Evolutionary conservation across 495 filamentous ascomycete genomes (phyloP).

Genomic region (Penicillium egyptiacum): DNA sequence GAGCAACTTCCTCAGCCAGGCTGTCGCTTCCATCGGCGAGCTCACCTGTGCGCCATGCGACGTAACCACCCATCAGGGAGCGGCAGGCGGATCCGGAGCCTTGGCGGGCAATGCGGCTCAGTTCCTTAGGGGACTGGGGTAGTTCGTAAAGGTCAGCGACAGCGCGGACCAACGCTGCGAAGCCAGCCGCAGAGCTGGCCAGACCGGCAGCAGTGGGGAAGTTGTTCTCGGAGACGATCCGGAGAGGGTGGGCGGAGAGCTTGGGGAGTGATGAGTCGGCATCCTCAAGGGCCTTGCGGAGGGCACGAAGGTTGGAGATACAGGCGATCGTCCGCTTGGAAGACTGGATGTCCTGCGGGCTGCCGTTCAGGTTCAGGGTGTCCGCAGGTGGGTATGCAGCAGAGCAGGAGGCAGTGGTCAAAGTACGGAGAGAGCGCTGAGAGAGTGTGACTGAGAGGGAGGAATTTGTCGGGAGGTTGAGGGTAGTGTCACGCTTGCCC

Average conservation of each 20-base stretch:
- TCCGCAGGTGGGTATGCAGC: conserved; percentile 66
- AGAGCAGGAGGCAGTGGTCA: conserved; percentile 94
- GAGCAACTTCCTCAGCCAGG: conserved; percentile 80
- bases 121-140: conserved; percentile 70
- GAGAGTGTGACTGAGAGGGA: conserved; percentile 95
- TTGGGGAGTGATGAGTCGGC: conserved; percentile 70
- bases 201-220: conserved; percentile 98
- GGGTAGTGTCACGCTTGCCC: conserved; percentile 89
- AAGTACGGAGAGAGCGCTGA: conserved; percentile 87
- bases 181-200: conserved; percentile 88
- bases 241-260: conserved; percentile 70
- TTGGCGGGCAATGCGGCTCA: conserved; percentile 89
- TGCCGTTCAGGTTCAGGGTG: conserved; percentile 80
- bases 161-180: conserved; percentile 89
- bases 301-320: conserved; percentile 76
- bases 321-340: conserved; percentile 88
- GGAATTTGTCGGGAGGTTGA: conserved; percentile 97
- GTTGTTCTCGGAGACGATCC: conserved; percentile 92
- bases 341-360: conserved; percentile 72
- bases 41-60: conserved; percentile 81
- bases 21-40: conserved; percentile 77
- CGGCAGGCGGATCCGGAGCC: conserved; percentile 93
- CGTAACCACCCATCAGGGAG: conserved; percentile 89
- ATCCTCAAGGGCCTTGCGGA: conserved; percentile 72
- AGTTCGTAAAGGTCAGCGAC: conserved; percentile 91